These are phyloP conservation scores for Coemansia sp. DNA, from an alignment of 192 early-diverging fungal genomes.

Conservation along the genomic window DNA sequence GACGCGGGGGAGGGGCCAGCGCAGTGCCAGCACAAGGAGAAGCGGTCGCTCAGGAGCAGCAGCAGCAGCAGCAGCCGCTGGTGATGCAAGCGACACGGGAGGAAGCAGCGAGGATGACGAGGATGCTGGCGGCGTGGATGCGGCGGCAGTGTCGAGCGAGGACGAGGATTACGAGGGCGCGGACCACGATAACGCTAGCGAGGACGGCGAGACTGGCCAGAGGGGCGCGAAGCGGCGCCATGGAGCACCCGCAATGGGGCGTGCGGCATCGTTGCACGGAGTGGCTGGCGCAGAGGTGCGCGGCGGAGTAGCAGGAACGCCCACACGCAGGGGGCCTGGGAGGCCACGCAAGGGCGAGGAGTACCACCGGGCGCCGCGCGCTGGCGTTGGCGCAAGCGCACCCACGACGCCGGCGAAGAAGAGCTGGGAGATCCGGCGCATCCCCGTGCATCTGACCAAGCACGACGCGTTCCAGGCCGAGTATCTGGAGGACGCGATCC, in stretches of 20 bases:
- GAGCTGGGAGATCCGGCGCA: slow-evolving; percentile 24
- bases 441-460: slow-evolving; percentile 42
- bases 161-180: slow-evolving; percentile 20
- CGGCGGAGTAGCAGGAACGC: background rate
- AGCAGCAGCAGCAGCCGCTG: background rate
- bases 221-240: background rate
- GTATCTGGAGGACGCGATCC: slow-evolving; percentile 15
- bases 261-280: background rate
- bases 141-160: slow-evolving; percentile 23
- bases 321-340: slow-evolving; percentile 19
- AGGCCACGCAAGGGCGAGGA: slow-evolving; percentile 32
- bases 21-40: background rate
- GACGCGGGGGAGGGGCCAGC: background rate
- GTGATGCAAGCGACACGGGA: background rate
- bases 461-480: slow-evolving; percentile 36
- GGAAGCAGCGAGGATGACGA: slow-evolving; percentile 2
- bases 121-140: slow-evolving; percentile 7
- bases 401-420: slow-evolving; percentile 10
- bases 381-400: background rate
- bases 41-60: background rate
- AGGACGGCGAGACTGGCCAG: background rate
- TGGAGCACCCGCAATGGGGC: background rate
- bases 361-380: background rate
- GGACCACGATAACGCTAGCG: background rate
- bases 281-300: background rate